Evolutionary conservation across 768 basidiomycete genomes (phyloP), one percentile per base, ranked within the genome.

Genomic region (Auricularia sp.): DNA sequence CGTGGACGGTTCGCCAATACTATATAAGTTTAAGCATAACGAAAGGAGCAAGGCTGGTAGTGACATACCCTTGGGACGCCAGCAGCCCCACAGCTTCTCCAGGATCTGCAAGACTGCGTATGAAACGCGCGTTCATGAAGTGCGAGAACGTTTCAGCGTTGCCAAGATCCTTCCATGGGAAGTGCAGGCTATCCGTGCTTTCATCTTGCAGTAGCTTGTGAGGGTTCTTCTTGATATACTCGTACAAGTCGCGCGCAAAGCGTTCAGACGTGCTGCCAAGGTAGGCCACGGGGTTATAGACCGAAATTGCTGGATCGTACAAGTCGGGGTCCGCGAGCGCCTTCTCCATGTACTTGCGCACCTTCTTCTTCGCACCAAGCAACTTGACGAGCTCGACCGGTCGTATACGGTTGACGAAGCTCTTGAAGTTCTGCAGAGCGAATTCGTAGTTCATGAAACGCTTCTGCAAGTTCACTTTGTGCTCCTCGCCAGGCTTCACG

Each of bases 61-160:
- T 29, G 29, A 78, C 84, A 68, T 75, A 95, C 96, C 95, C 93
- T 80, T 99, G 97, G 18, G 96, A 96, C 11, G 97, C 97, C 59
- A 99, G 80, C 58, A 98, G 75, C 47, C 97, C 97, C 37, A 99
- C 96, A n/a, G 97, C 94, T 77, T 99, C 97, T 67, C 97, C 97
- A 3, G 97, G 94, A 66, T 99, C 97, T 3, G 94, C 92, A 63
- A 99, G 77, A 73, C 92, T 92, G 65, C 90, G 83, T 83, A 98
- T 82, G 74, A 98, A 99, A 74, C 96, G 92, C 72, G 91, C 83
- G 70, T 94, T 87, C 86, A 96, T 94, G 69, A 98, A 75, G 29
- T 83, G 73, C 45, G 85, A 83, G 83, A 99, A 98, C 65, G 85
- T 77, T 58, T 80, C 80, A 3, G 79, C 68, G 65, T 78, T 75